Evolutionary conservation across 495 filamentous ascomycete species (phyloP), one percentile per base, ranked within the genome.

Genomic region (Letharia lupina): DNA sequence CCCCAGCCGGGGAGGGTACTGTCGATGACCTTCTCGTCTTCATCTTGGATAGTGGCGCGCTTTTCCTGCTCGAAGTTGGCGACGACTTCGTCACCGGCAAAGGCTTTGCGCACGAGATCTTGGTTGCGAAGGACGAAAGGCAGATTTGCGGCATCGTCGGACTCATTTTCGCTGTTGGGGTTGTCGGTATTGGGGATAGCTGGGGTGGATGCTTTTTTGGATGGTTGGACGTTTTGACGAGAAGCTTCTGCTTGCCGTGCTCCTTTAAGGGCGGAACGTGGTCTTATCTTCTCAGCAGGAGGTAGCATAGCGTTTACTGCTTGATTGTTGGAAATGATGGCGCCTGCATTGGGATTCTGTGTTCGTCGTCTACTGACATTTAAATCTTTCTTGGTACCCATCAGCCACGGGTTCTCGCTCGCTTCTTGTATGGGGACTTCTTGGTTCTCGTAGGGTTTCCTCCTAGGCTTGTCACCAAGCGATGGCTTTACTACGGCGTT

Each of bases 1-100:
- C 94, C 94, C 94, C 94, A 98, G 62, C 94, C 94, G 3, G 91
- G 91, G 3, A 98, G 81, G 1, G 90, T 91, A 62, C 89, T 88
- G 74, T 95, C 91, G 31, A 92, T 76, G 40, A 91, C 80, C 75
- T 96, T 85, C 66, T 96, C 91, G 69, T 88, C 93, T 73, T 98
- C 91, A 7, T 91, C 90, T 47, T 84, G 83, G 45, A 86, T 80
- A 12, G 82, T 80, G 65, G 87, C 85, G 28, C 81, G 79, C 74
- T 98, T 97, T 69, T 97, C 94, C 39, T 82, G 79, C 65, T 84
- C 82, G 73, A 98, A 97, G 60, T 91, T 87, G 44, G 83, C 83
- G 2, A 88, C 85, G n/a, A 95, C 91, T 72, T 96, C 90, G 69
- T 94, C 88, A 7, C 90, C 91, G 2, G 91, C 94, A 74, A 98